Evolutionary conservation across 805 yeast genomes (phyloP), one percentile per base, ranked within the genome.

Genomic region (Tetrapisispora namnaoensis): DNA sequence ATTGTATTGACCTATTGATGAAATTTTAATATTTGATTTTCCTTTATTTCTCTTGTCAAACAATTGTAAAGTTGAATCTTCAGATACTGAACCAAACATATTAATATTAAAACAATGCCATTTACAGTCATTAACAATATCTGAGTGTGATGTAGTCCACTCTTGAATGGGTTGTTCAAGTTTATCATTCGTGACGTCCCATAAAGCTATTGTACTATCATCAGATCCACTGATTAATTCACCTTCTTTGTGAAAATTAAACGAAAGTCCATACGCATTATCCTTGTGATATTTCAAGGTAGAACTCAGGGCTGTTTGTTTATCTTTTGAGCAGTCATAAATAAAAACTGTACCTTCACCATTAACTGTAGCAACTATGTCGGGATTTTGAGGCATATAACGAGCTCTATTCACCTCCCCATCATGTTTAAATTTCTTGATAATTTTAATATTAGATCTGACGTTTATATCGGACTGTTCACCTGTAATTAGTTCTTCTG

Each of bases 331-430:
- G 61, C 47, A 57, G 47, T 77, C 70, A 60, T 79, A 84, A 6
- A 86, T 59, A 54, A 66, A 78, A 0, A 82, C 75, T 37, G 72
- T 75, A 37, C 95, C 95, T 3, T 59, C 58, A 0, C 89, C 91
- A 53, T 79, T 79, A 43, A 86, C 82, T 0, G 90, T 79, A 10
- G 86, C 82, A 10, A 84, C 72, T 0, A 74, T 56, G 20, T 66
- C 69, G 2, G 79, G 63, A 48, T 78, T 70, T 51, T 79, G 83
- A 1, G 89, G 89, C 76, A 79, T 76, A 53, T 75, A 78, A 42
- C 90, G 74, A 10, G 86, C 87, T 51, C 91, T 71, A 56, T 85
- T 84, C 20, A 85, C 77, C 62, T 86, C 95, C n/a, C 70, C 66
- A 13, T 72, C 70, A 54, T 82, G 85, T 51, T 71, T 72, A 53